Evolutionary conservation across 148 eudicot species (phyloP).

Genomic region (Gaultheria prostrata): DNA sequence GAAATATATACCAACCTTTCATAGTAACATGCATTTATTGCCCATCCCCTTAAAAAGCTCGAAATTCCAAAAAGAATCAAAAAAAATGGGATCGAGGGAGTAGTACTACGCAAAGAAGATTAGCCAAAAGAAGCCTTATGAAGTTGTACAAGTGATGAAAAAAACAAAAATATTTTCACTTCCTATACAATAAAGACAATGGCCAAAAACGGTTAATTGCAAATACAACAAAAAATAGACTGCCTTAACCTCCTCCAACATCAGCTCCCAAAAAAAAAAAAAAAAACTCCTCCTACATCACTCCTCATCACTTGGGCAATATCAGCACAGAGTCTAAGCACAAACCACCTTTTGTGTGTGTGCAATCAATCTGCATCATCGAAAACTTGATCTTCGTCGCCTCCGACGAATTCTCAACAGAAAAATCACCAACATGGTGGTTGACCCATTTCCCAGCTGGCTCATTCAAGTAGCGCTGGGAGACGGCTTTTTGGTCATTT

Average conservation of each 20-base stretch:
- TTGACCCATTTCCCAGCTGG: conserved; percentile 48
- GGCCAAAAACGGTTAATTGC: not conserved
- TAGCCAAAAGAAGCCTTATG: not conserved
- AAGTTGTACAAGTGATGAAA: not conserved
- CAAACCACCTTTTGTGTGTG: not conserved
- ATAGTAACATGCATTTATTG: no score
- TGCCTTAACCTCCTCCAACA: not conserved
- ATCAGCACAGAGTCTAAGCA: conserved; percentile 5
- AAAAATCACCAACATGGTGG: conserved; percentile 26
- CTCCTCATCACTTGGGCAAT: not conserved
- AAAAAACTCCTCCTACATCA: no score
- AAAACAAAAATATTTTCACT: not conserved
- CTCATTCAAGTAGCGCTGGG: conserved; percentile 39
- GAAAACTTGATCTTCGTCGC: conserved; percentile 3
- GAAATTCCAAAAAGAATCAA: no score
- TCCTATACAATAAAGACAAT: not conserved
- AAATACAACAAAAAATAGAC: not conserved
- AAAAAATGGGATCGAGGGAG: no score
- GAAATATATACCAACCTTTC: no score
- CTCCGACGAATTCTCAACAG: not conserved
- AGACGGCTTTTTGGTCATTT: conserved; percentile 33
- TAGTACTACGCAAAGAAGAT: no score
- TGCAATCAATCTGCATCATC: conserved; percentile 9
- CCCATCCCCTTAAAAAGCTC: no score
- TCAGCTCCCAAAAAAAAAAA: no score